Evolutionary conservation across 1,284 basidiomycete genomes (phyloP).

Genomic region (Cryptococcus hybrid): DNA sequence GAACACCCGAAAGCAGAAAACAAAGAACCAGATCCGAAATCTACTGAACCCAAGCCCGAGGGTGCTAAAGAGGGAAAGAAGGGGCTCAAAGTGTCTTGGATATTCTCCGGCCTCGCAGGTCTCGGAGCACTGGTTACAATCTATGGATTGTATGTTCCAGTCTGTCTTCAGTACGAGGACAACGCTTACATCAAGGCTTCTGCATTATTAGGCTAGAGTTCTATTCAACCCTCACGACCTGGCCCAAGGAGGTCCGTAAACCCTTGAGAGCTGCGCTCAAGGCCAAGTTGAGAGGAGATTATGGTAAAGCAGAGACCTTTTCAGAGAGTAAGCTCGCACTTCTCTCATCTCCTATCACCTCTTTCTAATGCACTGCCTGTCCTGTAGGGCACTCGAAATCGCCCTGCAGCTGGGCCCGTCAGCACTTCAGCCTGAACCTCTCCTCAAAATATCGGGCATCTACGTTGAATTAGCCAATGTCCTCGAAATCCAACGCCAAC

Average conservation of each 20-base stretch:
- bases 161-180: not conserved
- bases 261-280: slow-evolving; percentile 46
- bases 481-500: slow-evolving; percentile 37
- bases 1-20: too few relatives aligned
- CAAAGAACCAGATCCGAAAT: too few relatives aligned
- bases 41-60: too few relatives aligned
- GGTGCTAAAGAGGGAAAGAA: not conserved
- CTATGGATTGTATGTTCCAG: slow-evolving; percentile 42
- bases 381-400: slow-evolving; percentile 7
- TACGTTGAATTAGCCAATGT: slow-evolving; percentile 42
- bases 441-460: slow-evolving; percentile 47
- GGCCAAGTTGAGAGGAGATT: slow-evolving; percentile 38
- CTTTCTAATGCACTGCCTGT: not conserved
- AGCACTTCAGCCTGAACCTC: slow-evolving; percentile 36
- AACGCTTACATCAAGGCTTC: not conserved
- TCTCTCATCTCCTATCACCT: not conserved
- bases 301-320: slow-evolving; percentile 40
- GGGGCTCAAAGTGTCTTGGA: slow-evolving; percentile 16
- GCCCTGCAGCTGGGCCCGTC: slow-evolving; percentile 9
- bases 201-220: slow-evolving; percentile 40
- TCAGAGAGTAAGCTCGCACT: slow-evolving; percentile 32
- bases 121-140: slow-evolving; percentile 46
- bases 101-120: slow-evolving; percentile 43
- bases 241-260: slow-evolving; percentile 45
- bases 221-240: slow-evolving; percentile 45